phyloP scores from a whole-genome alignment of 2,329 filamentous ascomycete genomes.

The Ophiostoma sp. region DNA sequence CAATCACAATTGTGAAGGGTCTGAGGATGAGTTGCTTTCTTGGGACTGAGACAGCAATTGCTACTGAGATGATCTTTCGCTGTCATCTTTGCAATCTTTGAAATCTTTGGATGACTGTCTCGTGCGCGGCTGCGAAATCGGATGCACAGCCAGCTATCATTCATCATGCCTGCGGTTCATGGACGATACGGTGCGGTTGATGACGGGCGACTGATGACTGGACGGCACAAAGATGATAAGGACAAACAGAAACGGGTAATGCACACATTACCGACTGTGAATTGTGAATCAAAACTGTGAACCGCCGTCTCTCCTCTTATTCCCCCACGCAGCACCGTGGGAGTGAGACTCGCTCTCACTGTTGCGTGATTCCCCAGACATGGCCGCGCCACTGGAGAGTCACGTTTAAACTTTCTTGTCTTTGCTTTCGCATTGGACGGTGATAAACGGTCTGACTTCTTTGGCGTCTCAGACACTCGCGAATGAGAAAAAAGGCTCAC shows the following conservation, averaged over 20 bases:
- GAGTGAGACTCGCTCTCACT: not conserved
- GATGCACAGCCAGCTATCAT: not conserved
- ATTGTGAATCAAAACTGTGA: not conserved
- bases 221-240: conserved; percentile 1
- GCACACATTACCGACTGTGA: not conserved
- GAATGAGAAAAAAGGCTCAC: not conserved
- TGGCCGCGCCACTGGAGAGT: conserved; percentile 3
- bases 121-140: conserved; percentile 2
- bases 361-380: conserved; percentile 9
- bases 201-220: not conserved
- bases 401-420: conserved; percentile 1
- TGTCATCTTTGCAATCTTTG: not conserved
- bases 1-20: not conserved
- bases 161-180: not conserved
- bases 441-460: not conserved
- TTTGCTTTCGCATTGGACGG: not conserved
- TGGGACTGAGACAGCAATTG: not conserved
- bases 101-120: not conserved
- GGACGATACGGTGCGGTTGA: not conserved
- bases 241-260: not conserved
- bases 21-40: not conserved
- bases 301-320: not conserved
- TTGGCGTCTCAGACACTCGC: not conserved
- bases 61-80: not conserved
- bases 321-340: not conserved